A percentile compares a stretch with the other conserved stretches of the same genome.
These are phyloP conservation scores for Neoarthrinium moseri DNA, from an alignment of 2,329 filamentous ascomycete species.

Conservation along the genomic window DNA sequence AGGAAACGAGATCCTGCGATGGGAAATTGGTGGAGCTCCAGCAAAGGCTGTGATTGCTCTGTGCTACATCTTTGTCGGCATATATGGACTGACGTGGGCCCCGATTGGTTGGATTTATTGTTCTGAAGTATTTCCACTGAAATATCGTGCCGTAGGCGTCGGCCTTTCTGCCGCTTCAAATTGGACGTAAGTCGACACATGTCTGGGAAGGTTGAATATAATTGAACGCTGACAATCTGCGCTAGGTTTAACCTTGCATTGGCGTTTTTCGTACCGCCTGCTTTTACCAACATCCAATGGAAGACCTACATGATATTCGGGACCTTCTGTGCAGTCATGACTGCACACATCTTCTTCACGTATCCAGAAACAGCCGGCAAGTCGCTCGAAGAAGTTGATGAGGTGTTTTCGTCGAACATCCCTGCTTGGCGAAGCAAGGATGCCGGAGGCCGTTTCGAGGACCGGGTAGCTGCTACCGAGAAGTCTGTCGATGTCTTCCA, in stretches of 20 bases:
- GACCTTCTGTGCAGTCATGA: constrained; percentile 30
- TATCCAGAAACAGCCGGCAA: constrained; percentile 42
- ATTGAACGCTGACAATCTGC: neutral
- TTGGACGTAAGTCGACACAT: constrained; percentile 14
- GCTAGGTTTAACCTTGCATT: constrained; percentile 20
- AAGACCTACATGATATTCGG: constrained; percentile 41
- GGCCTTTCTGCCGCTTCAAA: constrained; percentile 19
- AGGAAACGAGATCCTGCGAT: constrained; percentile 41
- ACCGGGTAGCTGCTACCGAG: constrained; percentile 14
- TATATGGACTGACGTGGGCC: constrained; percentile 29
- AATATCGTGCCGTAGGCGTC: constrained; percentile 20
- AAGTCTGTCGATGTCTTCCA: neutral
- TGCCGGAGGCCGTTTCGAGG: constrained; percentile 16
- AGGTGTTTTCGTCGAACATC: constrained; percentile 44
- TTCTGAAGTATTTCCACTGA: constrained; percentile 25
- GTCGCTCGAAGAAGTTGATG: constrained; percentile 50
- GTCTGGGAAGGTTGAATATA: neutral
- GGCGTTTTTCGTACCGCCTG: constrained; percentile 14
- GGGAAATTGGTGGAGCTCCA: constrained; percentile 40
- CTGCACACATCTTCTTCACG: constrained; percentile 14
- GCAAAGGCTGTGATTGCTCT: constrained; percentile 51
- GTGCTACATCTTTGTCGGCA: constrained; percentile 44
- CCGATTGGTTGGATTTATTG: constrained; percentile 16
- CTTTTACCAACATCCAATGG: constrained; percentile 16
- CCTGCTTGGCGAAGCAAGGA: constrained; percentile 10